Conservation (phyloP, 805 yeast genomes). For the Myxozyma geophila region DNA sequence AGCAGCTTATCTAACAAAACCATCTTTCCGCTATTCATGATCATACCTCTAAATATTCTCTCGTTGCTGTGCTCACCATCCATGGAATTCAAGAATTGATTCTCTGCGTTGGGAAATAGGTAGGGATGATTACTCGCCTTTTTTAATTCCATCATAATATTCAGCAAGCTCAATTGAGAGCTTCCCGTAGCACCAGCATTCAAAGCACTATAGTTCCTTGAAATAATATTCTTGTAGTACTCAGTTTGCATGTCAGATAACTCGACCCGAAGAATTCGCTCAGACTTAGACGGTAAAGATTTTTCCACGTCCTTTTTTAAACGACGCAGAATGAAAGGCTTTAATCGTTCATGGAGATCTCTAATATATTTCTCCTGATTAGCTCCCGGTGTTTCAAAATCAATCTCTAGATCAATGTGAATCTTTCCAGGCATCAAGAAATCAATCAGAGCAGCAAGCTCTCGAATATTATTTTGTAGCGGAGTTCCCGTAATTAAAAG, state of each 20-base stretch:
- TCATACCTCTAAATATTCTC: conserved; percentile 76
- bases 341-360: conserved; percentile 78
- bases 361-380: conserved; percentile 89
- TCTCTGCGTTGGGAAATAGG: conserved; percentile 90
- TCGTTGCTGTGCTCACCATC: conserved; percentile 59
- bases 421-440: conserved; percentile 96
- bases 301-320: conserved; percentile 97
- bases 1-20: conserved; percentile 88
- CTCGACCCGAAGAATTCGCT: conserved; percentile 92
- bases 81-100: conserved; percentile 56
- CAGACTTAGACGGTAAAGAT: conserved; percentile 93
- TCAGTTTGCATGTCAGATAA: conserved; percentile 93
- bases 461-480: conserved; percentile 91
- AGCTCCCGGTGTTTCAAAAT: conserved; percentile 84
- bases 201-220: conserved; percentile 89
- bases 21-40: conserved; percentile 99
- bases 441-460: conserved; percentile 90
- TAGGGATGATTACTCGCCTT: conserved; percentile 98
- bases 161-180: conserved; percentile 81
- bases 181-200: conserved; percentile 79
- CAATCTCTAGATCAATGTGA: conserved; percentile 89
- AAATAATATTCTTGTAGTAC: conserved; percentile 89
- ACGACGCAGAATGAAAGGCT: conserved; percentile 91
- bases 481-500: conserved; percentile 97
- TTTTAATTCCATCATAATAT: conserved; percentile 93